Percentiles rank a stretch among this genome's conserved stretches.
These are phyloP conservation scores for Starmerella vitae DNA, from an alignment of 805 yeast genomes.

Conservation along the genomic window DNA sequence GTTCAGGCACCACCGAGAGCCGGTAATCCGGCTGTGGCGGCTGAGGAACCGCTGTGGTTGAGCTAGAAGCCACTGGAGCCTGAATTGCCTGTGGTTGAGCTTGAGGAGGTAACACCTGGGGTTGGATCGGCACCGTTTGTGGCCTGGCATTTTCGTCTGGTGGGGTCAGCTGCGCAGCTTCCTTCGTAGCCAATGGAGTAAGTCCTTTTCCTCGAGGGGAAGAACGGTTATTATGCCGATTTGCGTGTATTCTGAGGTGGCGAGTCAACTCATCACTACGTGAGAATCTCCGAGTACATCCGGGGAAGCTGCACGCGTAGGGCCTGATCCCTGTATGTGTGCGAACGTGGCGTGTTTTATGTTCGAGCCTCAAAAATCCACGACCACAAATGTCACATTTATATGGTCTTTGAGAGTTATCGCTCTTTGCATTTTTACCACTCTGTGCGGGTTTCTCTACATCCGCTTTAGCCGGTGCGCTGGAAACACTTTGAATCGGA, in stretches of 20 bases:
- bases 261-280: constrained; percentile 78
- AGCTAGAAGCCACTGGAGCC: too few species aligned
- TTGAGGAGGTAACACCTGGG: too few species aligned
- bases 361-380: constrained; percentile 79
- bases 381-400: constrained; percentile 73
- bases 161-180: not conserved
- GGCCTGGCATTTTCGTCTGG: too few species aligned
- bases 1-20: too few species aligned
- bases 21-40: too few species aligned
- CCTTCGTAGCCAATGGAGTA: constrained; percentile 8
- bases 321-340: constrained; percentile 94
- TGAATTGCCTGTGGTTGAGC: too few species aligned
- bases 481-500: constrained; percentile 4
- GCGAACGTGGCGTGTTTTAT: constrained; percentile 79
- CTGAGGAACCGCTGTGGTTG: too few species aligned
- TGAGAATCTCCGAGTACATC: constrained; percentile 64
- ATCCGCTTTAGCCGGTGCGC: constrained; percentile 4
- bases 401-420: constrained; percentile 49
- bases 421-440: constrained; percentile 5
- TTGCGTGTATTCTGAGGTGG: constrained; percentile 63
- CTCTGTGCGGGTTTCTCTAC: not conserved
- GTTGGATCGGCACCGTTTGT: not conserved
- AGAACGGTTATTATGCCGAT: constrained; percentile 19
- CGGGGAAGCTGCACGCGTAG: constrained; percentile 64
- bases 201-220: constrained; percentile 15